Conservation (phyloP, 371 early-diverging fungal genomes). For the Coemansia sp. region DNA sequence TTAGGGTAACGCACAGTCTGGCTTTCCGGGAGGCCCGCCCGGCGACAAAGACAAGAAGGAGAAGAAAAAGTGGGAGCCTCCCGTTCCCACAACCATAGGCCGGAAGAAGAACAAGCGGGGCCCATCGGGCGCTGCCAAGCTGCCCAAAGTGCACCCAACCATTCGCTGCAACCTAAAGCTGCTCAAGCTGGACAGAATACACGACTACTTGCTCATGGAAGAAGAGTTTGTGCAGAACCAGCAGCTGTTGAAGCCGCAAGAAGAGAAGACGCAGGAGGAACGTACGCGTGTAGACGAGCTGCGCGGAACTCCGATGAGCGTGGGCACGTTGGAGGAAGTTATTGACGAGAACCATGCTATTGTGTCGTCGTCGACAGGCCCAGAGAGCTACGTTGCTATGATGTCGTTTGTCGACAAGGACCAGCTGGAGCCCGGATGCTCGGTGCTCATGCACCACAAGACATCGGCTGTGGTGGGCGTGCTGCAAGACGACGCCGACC, state of each 20-base stretch:
- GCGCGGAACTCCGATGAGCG: constrained; percentile 98
- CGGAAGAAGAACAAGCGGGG: constrained; percentile 84
- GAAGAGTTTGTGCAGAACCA: constrained; percentile 98
- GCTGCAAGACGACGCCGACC: constrained; percentile 96
- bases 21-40: constrained; percentile 57
- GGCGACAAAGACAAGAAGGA: constrained; percentile 55
- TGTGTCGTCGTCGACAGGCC: constrained; percentile 93
- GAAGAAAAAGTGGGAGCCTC: constrained; percentile 98
- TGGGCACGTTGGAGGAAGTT: constrained; percentile 99
- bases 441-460: constrained; percentile 97
- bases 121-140: constrained; percentile 87
- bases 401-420: constrained; percentile 99
- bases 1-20: constrained; percentile 79
- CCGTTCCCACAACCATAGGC: constrained; percentile 96
- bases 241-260: constrained; percentile 93
- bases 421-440: constrained; percentile 97
- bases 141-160: constrained; percentile 94
- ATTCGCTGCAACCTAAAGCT: constrained; percentile 96
- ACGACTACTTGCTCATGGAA: constrained; percentile 96
- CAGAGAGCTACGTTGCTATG: constrained; percentile 98
- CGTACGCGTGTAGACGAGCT: constrained; percentile 96
- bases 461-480: constrained; percentile 95
- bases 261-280: constrained; percentile 79
- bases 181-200: constrained; percentile 94
- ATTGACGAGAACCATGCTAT: constrained; percentile 99